These are phyloP conservation scores for Nothophytophthora sp. DNA, from an alignment of 352 stramenopile species.

Conservation along the genomic window DNA sequence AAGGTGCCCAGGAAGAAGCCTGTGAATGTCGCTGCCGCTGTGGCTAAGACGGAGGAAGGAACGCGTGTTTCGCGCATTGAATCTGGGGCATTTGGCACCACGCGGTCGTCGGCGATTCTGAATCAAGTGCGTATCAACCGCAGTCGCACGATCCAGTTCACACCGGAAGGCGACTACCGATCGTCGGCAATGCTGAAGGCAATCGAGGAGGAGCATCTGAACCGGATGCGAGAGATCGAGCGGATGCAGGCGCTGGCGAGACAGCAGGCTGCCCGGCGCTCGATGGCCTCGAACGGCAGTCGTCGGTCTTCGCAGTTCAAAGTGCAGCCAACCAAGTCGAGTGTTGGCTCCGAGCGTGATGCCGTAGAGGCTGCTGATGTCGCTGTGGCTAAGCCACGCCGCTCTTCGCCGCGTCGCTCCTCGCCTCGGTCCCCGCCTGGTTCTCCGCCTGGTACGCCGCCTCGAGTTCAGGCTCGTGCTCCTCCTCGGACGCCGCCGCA, in stretches of 20 bases:
- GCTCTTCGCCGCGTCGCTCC: slow-evolving; percentile 11
- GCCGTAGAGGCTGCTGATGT: slow-evolving; percentile 6
- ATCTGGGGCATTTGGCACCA: slow-evolving; percentile 21
- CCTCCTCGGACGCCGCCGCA: slow-evolving; percentile 7
- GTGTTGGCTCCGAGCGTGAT: background rate
- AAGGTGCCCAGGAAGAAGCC: slow-evolving; percentile 15
- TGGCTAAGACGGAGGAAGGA: slow-evolving; percentile 11
- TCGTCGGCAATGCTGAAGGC: slow-evolving; percentile 30
- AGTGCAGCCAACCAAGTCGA: slow-evolving; percentile 6
- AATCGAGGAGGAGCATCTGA: slow-evolving; percentile 44
- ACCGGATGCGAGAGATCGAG: slow-evolving; percentile 45
- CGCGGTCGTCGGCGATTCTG: slow-evolving; percentile 40
- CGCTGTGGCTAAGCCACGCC: too few relatives aligned
- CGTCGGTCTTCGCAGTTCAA: slow-evolving; percentile 10
- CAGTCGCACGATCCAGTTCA: slow-evolving; percentile 38
- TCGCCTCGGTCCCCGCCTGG: slow-evolving; percentile 3
- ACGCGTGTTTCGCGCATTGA: slow-evolving; percentile 18
- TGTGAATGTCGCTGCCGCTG: slow-evolving; percentile 12
- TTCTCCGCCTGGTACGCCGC: slow-evolving; percentile 26
- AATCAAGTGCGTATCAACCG: slow-evolving; percentile 51
- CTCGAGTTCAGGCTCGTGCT: slow-evolving; percentile 19
- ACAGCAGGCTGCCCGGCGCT: slow-evolving; percentile 25
- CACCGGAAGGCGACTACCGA: slow-evolving; percentile 32
- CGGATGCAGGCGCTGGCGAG: slow-evolving; percentile 24
- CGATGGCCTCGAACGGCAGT: slow-evolving; percentile 18